Evolutionary conservation across 2,329 filamentous ascomycete species (phyloP).

Genomic region (Aureobasidium mangrovei): DNA sequence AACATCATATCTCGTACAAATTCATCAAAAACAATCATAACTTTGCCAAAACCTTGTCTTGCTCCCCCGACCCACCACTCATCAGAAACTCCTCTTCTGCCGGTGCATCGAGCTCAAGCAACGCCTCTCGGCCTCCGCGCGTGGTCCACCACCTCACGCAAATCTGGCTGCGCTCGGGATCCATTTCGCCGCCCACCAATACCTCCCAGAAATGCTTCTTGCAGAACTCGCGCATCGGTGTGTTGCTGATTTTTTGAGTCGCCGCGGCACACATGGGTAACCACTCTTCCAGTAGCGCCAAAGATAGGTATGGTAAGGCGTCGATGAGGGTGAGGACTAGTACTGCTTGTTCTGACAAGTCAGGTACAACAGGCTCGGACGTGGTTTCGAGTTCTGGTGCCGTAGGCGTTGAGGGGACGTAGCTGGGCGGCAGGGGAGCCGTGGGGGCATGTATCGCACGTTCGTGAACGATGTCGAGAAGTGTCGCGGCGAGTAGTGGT

Average conservation of each 20-base stretch:
- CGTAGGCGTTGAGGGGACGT: slow-evolving; percentile 15
- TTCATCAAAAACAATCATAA: neutral
- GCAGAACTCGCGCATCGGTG: slow-evolving; percentile 53
- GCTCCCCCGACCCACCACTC: slow-evolving; percentile 44
- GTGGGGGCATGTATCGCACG: slow-evolving; percentile 50
- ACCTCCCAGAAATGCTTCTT: slow-evolving; percentile 71
- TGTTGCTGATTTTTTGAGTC: slow-evolving; percentile 55
- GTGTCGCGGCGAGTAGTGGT: slow-evolving; percentile 67
- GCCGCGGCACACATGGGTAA: slow-evolving; percentile 61
- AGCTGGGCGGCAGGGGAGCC: slow-evolving; percentile 25
- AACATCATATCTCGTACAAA: too few species aligned
- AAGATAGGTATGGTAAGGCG: slow-evolving; percentile 62
- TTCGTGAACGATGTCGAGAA: slow-evolving; percentile 69
- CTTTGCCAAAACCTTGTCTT: slow-evolving; percentile 9
- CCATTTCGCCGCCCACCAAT: slow-evolving; percentile 74
- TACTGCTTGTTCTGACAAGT: slow-evolving; percentile 69
- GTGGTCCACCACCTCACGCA: slow-evolving; percentile 83
- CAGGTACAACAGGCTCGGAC: slow-evolving; percentile 20
- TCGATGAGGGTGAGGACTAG: slow-evolving; percentile 71
- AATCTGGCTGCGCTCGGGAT: slow-evolving; percentile 69
- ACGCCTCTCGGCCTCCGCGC: slow-evolving; percentile 49
- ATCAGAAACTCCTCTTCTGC: slow-evolving; percentile 34
- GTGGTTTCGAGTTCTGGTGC: slow-evolving; percentile 15
- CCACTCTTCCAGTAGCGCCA: slow-evolving; percentile 69
- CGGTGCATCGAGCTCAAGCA: slow-evolving; percentile 39